Base-by-base conservation (phyloP, 495 filamentous ascomycete genomes). In the Podospora appendiculata region DNA sequence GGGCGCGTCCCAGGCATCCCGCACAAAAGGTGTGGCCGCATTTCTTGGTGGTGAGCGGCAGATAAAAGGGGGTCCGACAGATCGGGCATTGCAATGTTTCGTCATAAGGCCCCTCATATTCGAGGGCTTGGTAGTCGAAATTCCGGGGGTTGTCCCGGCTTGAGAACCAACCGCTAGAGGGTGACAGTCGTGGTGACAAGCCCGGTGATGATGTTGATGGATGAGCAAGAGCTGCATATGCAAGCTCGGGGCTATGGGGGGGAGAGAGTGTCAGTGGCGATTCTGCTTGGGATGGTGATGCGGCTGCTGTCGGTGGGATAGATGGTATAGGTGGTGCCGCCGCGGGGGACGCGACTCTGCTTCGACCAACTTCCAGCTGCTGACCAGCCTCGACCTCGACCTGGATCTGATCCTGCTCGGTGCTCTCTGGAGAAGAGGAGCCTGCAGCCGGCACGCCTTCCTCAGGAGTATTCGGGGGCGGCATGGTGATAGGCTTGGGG, bases 1-100 rank as follows among this genome's bases (percentile, higher is more conserved):
- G 66, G 6, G 84, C 78, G 47, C 79, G 75, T 51, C 76, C 70
- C 53, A 93, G 72, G 59, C 89, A 95, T 43, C 74, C 76, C 35
- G 74, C 71, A 65, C 89, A 95, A 71, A 95, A 94, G 51, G 72
- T 72, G 45, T 75, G 72, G 41, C 72, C 87, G 62, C 89, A 95
- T 6, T 53, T 50, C 50, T 74, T 66, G 17, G 90, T 79, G 41
- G 80, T 82, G n/a, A 88, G 73, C 0, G 89, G 88, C 13, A 80
- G 67, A 36, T 89, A 70, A 48, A 90, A 86, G 11, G 89, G 80
- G 32, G 81, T 82, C 55, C 83, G 86, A 64, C 89, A 95, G 50
- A 95, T 90, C 8, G 88, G 79, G 56, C 89, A 95, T 67, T 89
- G 79, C 14, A 94, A 78, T 54, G 90, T 88, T 54, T 84, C 79